phyloP scores from a whole-genome alignment of 1,284 basidiomycete genomes.

The Chiua sp. region DNA sequence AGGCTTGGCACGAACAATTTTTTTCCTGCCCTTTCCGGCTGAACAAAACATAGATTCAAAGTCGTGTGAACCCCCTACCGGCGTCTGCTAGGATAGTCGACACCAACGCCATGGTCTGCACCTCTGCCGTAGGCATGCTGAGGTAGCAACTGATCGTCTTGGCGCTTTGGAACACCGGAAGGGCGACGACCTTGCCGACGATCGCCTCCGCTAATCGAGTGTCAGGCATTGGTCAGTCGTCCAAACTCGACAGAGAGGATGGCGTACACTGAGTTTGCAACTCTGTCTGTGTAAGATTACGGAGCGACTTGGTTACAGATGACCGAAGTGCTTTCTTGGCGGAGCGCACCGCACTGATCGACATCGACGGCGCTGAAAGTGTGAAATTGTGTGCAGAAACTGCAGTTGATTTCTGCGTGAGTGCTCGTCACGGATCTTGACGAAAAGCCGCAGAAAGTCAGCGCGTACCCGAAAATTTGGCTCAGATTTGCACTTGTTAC shows the following conservation, averaged over 20 bases:
- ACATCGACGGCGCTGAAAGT: constrained; percentile 23
- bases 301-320: constrained; percentile 49
- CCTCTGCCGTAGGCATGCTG: constrained; percentile 76
- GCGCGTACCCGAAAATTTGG: not conserved
- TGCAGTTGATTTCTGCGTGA: no score
- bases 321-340: constrained; percentile 63
- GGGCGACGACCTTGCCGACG: constrained; percentile 49
- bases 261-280: constrained; percentile 64
- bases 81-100: constrained; percentile 27
- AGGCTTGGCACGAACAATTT: constrained; percentile 75
- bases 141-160: constrained; percentile 72
- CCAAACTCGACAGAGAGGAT: not conserved
- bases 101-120: constrained; percentile 58
- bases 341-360: constrained; percentile 34
- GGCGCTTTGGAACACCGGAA: constrained; percentile 55
- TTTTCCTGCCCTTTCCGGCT: constrained; percentile 54
- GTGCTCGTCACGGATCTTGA: not conserved
- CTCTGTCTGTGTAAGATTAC: constrained; percentile 45
- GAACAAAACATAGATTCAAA: not conserved
- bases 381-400: not conserved
- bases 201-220: constrained; percentile 58
- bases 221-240: not conserved
- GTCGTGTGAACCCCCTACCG: constrained; percentile 20
- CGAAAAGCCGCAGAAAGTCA: no score
- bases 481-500: not conserved